phyloP scores from a whole-genome alignment of 140 eudicot genomes.

The Bidens hawaiensis region DNA sequence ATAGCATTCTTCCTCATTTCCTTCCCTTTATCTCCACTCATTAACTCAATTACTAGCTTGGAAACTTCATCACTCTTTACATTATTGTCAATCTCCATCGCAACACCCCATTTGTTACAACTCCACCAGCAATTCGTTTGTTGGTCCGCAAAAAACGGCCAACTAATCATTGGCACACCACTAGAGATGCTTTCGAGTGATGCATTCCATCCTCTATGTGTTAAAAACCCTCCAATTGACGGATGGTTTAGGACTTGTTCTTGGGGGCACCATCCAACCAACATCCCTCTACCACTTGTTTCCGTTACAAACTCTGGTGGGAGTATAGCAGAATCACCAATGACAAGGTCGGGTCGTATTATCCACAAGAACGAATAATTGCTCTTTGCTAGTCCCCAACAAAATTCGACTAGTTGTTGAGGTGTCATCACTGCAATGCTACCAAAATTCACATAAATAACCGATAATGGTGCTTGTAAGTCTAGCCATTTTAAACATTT shows the following conservation, averaged over 20 bases:
- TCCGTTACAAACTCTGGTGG: slow-evolving; percentile 35
- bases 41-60: slow-evolving; percentile 34
- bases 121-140: slow-evolving; percentile 40
- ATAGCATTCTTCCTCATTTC: slow-evolving; percentile 28
- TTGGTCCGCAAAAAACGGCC: slow-evolving; percentile 58
- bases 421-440: slow-evolving; percentile 13
- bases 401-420: slow-evolving; percentile 19
- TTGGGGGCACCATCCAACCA: slow-evolving; percentile 50
- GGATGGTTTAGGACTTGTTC: slow-evolving; percentile 37
- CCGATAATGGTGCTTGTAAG: slow-evolving; percentile 1
- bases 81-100: slow-evolving; percentile 40
- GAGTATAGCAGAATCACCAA: slow-evolving; percentile 20
- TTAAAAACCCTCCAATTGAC: slow-evolving; percentile 42
- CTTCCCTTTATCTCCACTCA: slow-evolving; percentile 39
- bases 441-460: slow-evolving; percentile 29
- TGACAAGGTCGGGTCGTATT: slow-evolving; percentile 32
- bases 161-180: slow-evolving; percentile 53
- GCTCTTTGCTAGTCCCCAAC: slow-evolving; percentile 29
- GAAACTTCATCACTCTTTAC: slow-evolving; percentile 36
- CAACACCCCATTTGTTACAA: slow-evolving; percentile 44
- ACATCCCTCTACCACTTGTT: slow-evolving; percentile 32
- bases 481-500: slow-evolving; percentile 35
- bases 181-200: slow-evolving; percentile 34
- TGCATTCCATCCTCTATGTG: slow-evolving; percentile 58
- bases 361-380: slow-evolving; percentile 22